These are phyloP conservation scores for Xylaria digitata DNA, from an alignment of 2,329 filamentous ascomycete genomes.

Conservation along the genomic window DNA sequence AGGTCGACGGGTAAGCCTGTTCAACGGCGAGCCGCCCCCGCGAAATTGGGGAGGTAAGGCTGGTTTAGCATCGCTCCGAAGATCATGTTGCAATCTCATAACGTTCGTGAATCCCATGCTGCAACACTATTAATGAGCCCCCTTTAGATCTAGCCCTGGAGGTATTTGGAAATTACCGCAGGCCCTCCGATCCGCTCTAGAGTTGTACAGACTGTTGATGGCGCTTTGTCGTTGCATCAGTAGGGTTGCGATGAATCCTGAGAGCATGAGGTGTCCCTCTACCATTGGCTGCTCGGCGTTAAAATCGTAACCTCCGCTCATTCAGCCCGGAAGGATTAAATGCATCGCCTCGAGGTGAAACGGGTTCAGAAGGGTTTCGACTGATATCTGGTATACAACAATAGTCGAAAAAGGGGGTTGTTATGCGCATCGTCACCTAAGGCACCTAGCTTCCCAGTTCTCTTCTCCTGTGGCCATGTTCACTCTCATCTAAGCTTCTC, in stretches of 20 bases:
- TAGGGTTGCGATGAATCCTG: constrained; percentile 29
- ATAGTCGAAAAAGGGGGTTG: constrained; percentile 13
- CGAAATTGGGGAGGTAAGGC: neutral
- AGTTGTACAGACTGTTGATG: neutral
- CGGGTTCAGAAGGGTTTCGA: constrained; percentile 27
- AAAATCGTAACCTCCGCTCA: constrained; percentile 9
- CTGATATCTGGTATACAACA: constrained; percentile 1
- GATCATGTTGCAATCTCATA: neutral
- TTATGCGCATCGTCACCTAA: neutral
- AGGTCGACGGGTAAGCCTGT: neutral
- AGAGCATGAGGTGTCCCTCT: neutral
- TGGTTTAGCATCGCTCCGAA: neutral
- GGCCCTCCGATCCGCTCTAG: neutral
- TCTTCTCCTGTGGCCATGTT: neutral
- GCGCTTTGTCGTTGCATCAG: constrained; percentile 7
- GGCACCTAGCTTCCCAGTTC: neutral
- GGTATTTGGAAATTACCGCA: neutral
- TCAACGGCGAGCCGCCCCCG: neutral
- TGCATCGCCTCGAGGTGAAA: constrained; percentile 20
- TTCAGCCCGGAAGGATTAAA: constrained; percentile 1
- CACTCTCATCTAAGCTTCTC: neutral
- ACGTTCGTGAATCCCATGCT: constrained; percentile 4
- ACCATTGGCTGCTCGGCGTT: constrained; percentile 12
- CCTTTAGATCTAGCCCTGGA: neutral
- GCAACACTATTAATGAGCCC: neutral